Evolutionary conservation across 148 eudicot genomes (phyloP).

Genomic region (Nyssa sinensis): DNA sequence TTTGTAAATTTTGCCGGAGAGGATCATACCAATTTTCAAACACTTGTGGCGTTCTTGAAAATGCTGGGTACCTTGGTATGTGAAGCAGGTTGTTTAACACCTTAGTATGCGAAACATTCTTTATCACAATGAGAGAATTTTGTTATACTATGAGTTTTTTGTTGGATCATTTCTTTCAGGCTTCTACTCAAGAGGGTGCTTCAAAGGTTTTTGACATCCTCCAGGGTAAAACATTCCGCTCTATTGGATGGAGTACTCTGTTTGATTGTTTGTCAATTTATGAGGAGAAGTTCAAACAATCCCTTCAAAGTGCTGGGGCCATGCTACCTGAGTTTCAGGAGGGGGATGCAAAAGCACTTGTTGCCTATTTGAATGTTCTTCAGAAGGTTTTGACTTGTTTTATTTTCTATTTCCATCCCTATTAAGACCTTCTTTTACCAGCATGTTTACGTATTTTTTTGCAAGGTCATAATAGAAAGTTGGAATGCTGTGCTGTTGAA

Average conservation of each 20-base stretch:
- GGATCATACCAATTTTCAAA: slow-evolving; percentile 89
- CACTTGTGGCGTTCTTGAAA: slow-evolving; percentile 88
- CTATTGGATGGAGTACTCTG: slow-evolving; percentile 89
- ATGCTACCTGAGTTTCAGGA: slow-evolving; percentile 88
- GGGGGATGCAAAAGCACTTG: slow-evolving; percentile 96
- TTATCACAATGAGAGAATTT: neutral
- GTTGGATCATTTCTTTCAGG: slow-evolving; percentile 42
- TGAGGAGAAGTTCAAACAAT: slow-evolving; percentile 84
- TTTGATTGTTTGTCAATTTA: slow-evolving; percentile 84
- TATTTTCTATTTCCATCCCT: neutral
- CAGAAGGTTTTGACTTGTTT: slow-evolving; percentile 53
- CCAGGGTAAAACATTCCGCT: slow-evolving; percentile 78
- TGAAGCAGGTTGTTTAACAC: neutral
- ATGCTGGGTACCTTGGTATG: slow-evolving; percentile 90
- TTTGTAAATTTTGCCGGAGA: slow-evolving; percentile 95
- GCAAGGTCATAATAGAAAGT: neutral
- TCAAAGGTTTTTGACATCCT: slow-evolving; percentile 83
- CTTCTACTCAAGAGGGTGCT: slow-evolving; percentile 86
- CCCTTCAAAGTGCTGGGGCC: slow-evolving; percentile 75
- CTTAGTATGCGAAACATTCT: neutral
- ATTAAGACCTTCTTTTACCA: too few relatives aligned
- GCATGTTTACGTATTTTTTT: neutral
- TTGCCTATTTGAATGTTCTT: slow-evolving; percentile 82
- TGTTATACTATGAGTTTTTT: slow-evolving; percentile 10
- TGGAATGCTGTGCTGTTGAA: neutral